These are phyloP conservation scores for Rachicladosporium sp. DNA, from an alignment of 2,329 filamentous ascomycete genomes.

Conservation along the genomic window DNA sequence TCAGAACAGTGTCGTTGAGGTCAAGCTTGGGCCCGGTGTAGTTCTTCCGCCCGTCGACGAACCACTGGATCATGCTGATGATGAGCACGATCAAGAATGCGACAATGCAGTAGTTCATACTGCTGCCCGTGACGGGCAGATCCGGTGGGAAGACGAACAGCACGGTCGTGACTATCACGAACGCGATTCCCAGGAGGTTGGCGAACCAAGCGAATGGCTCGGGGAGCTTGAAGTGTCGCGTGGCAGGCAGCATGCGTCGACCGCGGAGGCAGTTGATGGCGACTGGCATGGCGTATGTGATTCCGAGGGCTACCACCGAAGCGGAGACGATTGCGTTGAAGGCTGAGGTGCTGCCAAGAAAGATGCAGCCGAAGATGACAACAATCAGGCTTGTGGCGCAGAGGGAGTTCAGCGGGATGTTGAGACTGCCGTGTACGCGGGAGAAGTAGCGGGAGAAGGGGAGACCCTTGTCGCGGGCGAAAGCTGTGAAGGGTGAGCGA, in stretches of 20 bases:
- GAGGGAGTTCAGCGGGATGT: constrained; percentile 55
- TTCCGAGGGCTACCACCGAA: constrained; percentile 54
- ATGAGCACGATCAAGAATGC: constrained; percentile 43
- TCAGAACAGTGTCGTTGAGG: constrained; percentile 17
- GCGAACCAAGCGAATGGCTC: constrained; percentile 44
- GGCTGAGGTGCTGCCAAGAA: constrained; percentile 53
- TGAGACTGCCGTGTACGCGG: constrained; percentile 47
- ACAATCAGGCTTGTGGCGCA: constrained; percentile 48
- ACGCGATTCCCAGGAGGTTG: constrained; percentile 45
- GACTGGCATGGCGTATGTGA: constrained; percentile 60
- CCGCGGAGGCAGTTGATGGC: constrained; percentile 53
- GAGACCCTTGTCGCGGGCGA: constrained; percentile 54
- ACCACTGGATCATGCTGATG: constrained; percentile 43
- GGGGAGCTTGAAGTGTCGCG: constrained; percentile 42
- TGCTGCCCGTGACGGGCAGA: constrained; percentile 46
- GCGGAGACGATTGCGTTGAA: constrained; percentile 62
- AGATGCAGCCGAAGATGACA: constrained; percentile 57
- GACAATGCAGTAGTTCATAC: constrained; percentile 49
- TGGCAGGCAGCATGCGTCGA: constrained; percentile 47
- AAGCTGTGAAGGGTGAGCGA: constrained; percentile 26
- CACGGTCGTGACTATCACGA: constrained; percentile 53
- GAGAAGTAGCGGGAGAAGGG: constrained; percentile 50
- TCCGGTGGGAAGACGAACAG: constrained; percentile 59
- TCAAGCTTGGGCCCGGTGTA: constrained; percentile 35
- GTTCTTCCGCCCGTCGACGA: constrained; percentile 46